Evolutionary conservation across 306 rosid genomes (phyloP).

Genomic region (Acacia crassicarpa): DNA sequence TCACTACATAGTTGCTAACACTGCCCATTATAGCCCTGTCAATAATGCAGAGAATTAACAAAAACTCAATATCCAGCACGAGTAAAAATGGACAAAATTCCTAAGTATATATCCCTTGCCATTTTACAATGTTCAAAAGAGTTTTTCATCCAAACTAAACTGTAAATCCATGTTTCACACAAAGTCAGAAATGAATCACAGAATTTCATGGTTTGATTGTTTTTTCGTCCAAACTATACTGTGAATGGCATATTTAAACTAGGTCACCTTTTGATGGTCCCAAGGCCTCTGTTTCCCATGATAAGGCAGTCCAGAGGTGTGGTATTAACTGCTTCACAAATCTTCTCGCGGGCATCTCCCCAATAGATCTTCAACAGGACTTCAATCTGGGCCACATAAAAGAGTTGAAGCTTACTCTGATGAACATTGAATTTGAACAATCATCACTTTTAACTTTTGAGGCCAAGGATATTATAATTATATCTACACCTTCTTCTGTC

Average conservation of each 20-base stretch:
- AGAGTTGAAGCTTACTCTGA: not conserved
- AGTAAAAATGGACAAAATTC: not conserved
- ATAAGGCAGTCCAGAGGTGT: slow-evolving; percentile 54
- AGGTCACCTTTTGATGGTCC: slow-evolving; percentile 59
- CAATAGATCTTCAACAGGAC: slow-evolving; percentile 64
- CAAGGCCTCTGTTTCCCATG: slow-evolving; percentile 90
- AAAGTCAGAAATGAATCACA: not conserved
- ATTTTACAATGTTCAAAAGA: not conserved
- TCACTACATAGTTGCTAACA: slow-evolving; percentile 83
- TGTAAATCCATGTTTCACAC: not conserved
- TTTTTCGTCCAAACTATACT: not conserved
- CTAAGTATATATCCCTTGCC: not conserved
- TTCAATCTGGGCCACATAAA: slow-evolving; percentile 41
- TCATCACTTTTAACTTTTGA: not conserved
- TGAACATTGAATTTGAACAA: not conserved
- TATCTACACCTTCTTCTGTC: slow-evolving; percentile 53
- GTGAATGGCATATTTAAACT: not conserved
- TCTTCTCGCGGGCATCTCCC: slow-evolving; percentile 53
- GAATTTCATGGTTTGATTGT: not conserved
- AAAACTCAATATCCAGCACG: not conserved
- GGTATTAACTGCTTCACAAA: slow-evolving; percentile 46
- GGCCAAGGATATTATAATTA: not conserved
- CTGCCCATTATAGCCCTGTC: slow-evolving; percentile 75
- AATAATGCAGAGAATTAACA: not conserved
- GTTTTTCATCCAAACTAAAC: not conserved